These are phyloP conservation scores for Phaeolepiota aurea DNA, from an alignment of 768 basidiomycete species.

Conservation along the genomic window DNA sequence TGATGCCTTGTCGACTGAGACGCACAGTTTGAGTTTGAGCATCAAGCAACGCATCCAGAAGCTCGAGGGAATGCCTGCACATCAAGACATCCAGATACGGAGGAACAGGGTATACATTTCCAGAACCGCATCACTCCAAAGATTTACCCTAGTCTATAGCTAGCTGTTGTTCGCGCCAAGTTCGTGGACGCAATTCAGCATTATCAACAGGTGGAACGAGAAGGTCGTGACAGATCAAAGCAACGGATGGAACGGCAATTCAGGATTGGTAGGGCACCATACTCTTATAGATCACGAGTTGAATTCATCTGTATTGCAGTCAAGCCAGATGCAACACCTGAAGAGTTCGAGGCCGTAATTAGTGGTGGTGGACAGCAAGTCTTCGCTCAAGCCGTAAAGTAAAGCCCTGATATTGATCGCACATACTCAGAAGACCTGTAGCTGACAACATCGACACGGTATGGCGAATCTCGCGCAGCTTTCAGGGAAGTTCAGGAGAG, in stretches of 20 bases:
- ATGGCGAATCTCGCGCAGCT: slow-evolving; percentile 73
- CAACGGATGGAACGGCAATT: slow-evolving; percentile 69
- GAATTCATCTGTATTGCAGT: slow-evolving; percentile 37
- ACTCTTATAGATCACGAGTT: too few relatives aligned
- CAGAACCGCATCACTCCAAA: not conserved
- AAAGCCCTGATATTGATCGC: not conserved
- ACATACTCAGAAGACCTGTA: slow-evolving; percentile 18
- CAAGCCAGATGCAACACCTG: slow-evolving; percentile 78
- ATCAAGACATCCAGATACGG: slow-evolving; percentile 27
- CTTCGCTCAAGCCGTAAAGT: slow-evolving; percentile 65
- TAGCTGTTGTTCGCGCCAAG: slow-evolving; percentile 51
- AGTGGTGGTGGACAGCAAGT: slow-evolving; percentile 61
- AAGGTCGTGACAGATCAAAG: slow-evolving; percentile 54
- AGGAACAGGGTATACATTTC: slow-evolving; percentile 24
- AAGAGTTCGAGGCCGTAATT: slow-evolving; percentile 68
- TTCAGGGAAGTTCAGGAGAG: slow-evolving; percentile 86
- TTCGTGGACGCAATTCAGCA: slow-evolving; percentile 72
- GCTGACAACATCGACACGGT: slow-evolving; percentile 73
- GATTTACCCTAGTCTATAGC: slow-evolving; percentile 24
- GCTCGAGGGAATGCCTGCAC: slow-evolving; percentile 28
- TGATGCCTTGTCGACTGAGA: slow-evolving; percentile 51
- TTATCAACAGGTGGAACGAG: slow-evolving; percentile 71
- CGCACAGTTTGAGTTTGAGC: slow-evolving; percentile 46
- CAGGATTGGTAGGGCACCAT: slow-evolving; percentile 51
- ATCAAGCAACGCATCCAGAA: slow-evolving; percentile 54